Base-by-base conservation (phyloP, 2,329 filamentous ascomycete genomes). In the Fusarium zealandicum region DNA sequence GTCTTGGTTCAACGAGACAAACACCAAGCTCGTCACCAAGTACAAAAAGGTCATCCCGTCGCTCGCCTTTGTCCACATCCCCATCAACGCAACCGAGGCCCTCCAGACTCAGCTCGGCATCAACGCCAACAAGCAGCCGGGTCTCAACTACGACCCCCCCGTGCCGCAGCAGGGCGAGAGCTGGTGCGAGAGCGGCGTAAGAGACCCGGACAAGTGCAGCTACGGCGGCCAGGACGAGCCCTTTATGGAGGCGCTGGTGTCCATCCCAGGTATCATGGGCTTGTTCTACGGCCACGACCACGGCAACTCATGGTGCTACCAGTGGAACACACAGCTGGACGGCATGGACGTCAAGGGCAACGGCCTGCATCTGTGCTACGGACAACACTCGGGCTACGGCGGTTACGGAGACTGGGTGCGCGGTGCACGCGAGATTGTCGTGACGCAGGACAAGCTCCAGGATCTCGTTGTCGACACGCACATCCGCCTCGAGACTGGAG, bases 271-370 rank as follows among this genome's bases (percentile, higher is more conserved):
- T 0, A 61, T 89, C 12, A 78, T 85, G 37, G 83, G 75, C 1
- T 64, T 88, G 5, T 87, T 89, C 69, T 80, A 78, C 5, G 88
- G 86, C 0, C 88, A 91, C 57, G 86, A 90, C 59, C 88, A 90
- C 54, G 82, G 82, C 1, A 76, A 84, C 54, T 79, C 81, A 2
- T 87, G 83, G 83, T 86, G 82, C 61, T 79, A 75, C 49, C 77
- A 74, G 52, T 82, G 78, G 80, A 70, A 79, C 12, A 69, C 73
- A 2, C 61, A 69, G 2, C 71, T 75, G 0, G 63, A 66, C 7
- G 72, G 68, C 2, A 71, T 75, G 67, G 59, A 63, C 0, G 63
- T 76, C 6, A 49, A 62, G 0, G 80, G 78, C 1, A 79, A 76
- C 50, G 78, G 78, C 2, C 64, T 77, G n/a, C 74, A 78, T 38